These are phyloP conservation scores for Cyberlindnera mycetangii DNA, from an alignment of 805 yeast species.

Conservation along the genomic window DNA sequence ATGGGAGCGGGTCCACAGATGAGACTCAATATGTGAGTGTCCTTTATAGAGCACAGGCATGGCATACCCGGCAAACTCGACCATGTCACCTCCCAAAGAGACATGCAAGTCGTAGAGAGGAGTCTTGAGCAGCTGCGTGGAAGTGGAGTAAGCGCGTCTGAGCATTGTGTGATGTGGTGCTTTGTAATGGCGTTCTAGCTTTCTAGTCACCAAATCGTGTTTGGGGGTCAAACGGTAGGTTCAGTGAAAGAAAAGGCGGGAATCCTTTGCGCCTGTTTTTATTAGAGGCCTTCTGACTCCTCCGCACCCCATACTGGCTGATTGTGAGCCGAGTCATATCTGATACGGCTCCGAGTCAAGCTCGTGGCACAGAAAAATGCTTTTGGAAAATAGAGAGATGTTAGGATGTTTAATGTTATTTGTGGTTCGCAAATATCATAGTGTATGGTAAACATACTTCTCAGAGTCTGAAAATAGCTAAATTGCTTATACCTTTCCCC, in stretches of 20 bases:
- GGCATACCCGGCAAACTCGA: conserved; percentile 92
- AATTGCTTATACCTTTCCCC: too few relatives aligned
- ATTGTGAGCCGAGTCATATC: conserved; percentile 8
- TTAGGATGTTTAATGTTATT: conserved; percentile 1
- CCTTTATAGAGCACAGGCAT: conserved; percentile 90
- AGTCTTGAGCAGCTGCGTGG: conserved; percentile 42
- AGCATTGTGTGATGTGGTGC: conserved; percentile 8
- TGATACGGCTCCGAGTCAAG: conserved; percentile 6
- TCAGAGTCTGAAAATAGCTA: too few relatives aligned
- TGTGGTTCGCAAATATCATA: too few relatives aligned
- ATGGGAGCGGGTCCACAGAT: conserved; percentile 84
- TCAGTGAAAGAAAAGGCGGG: background rate
- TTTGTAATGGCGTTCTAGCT: too few relatives aligned
- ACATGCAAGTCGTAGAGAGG: conserved; percentile 82
- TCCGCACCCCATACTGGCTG: background rate
- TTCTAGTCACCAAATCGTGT: too few relatives aligned
- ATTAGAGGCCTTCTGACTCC: conserved; percentile 7
- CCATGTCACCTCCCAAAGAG: conserved; percentile 82
- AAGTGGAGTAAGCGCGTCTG: conserved; percentile 27
- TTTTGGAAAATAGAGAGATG: background rate
- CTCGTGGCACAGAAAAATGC: background rate
- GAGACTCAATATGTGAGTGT: conserved; percentile 90
- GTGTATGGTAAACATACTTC: too few relatives aligned
- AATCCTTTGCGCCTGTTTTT: background rate
- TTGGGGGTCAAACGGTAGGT: background rate